Evolutionary conservation across 768 basidiomycete genomes (phyloP).

Genomic region (Leccinum obscurum): DNA sequence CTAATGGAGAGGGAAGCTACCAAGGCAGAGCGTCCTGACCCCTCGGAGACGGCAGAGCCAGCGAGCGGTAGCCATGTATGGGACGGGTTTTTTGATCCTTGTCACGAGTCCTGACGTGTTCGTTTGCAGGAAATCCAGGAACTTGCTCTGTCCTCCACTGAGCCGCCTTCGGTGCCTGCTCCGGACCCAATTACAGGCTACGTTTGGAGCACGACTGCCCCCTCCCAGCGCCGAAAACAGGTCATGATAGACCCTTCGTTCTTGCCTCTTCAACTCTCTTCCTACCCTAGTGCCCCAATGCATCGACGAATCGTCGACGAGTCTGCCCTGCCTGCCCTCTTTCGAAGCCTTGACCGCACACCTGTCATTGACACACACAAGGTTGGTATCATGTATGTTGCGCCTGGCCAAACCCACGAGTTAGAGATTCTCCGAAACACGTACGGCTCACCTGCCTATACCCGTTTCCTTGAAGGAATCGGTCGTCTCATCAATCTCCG

Average conservation of each 20-base stretch:
- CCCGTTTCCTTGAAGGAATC: slow-evolving; percentile 87
- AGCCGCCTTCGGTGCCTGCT: slow-evolving; percentile 30
- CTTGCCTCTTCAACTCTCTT: slow-evolving; percentile 82
- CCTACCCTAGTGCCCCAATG: slow-evolving; percentile 51
- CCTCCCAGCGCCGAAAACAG: slow-evolving; percentile 86
- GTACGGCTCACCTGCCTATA: slow-evolving; percentile 93
- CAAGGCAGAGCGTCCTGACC: slow-evolving; percentile 31
- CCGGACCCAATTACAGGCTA: slow-evolving; percentile 83
- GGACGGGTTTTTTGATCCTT: not conserved
- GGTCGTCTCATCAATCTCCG: slow-evolving; percentile 86
- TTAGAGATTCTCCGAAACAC: slow-evolving; percentile 84
- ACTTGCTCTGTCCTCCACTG: slow-evolving; percentile 6
- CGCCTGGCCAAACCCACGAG: slow-evolving; percentile 85
- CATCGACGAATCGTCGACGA: slow-evolving; percentile 52
- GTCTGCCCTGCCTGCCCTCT: slow-evolving; percentile 53
- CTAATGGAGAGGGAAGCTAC: slow-evolving; percentile 62
- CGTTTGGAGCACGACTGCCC: slow-evolving; percentile 84
- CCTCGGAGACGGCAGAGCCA: slow-evolving; percentile 14
- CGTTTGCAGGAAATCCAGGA: slow-evolving; percentile 25
- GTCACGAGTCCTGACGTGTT: slow-evolving; percentile 8
- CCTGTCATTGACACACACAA: slow-evolving; percentile 98
- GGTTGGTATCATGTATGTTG: slow-evolving; percentile 95
- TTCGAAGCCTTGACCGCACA: slow-evolving; percentile 73
- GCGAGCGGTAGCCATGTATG: slow-evolving; percentile 12
- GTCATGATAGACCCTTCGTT: slow-evolving; percentile 84